Conservation (phyloP, 208 protist genomes). For the Angomonas ambiguus region DNA sequence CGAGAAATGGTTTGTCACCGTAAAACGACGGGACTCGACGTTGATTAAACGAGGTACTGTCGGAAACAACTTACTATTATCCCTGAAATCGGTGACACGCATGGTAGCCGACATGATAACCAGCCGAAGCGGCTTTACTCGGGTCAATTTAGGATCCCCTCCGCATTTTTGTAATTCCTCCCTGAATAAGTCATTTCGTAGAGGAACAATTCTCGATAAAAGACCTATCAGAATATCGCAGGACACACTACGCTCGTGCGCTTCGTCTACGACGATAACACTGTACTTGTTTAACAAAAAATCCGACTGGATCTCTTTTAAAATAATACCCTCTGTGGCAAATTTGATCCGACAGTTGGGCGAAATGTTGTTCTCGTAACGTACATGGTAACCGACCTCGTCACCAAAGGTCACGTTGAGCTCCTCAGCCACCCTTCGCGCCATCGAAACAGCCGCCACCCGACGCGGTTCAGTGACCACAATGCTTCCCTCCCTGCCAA, state of each 20-base stretch:
- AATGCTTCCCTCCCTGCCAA: conserved; percentile 80
- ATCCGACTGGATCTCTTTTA: conserved; percentile 97
- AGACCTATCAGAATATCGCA: conserved; percentile 98
- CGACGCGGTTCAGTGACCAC: conserved; percentile 98
- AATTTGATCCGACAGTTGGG: conserved; percentile 94
- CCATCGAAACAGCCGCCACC: conserved; percentile 99
- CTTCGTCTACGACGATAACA: conserved; percentile 99
- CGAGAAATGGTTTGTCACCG: conserved; percentile 97
- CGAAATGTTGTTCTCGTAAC: conserved; percentile 96
- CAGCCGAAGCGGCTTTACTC: conserved; percentile 80
- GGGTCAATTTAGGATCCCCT: conserved; percentile 43
- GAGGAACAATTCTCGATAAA: conserved; percentile 96
- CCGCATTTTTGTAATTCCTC: conserved; percentile 58
- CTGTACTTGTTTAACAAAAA: conserved; percentile 95
- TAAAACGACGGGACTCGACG: conserved; percentile 95
- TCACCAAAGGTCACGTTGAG: conserved; percentile 86
- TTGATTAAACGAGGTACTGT: conserved; percentile 91
- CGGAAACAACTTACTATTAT: conserved; percentile 96
- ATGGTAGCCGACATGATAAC: conserved; percentile 94
- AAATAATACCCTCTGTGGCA: conserved; percentile 99
- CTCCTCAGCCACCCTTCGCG: conserved; percentile 97
- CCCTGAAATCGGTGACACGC: conserved; percentile 86
- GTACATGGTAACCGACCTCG: conserved; percentile 96
- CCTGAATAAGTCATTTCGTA: conserved; percentile 87
- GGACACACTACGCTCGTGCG: conserved; percentile 91